phyloP scores from a whole-genome alignment of 2,329 filamentous ascomycete genomes.

The Arthrocladium fulminans region DNA sequence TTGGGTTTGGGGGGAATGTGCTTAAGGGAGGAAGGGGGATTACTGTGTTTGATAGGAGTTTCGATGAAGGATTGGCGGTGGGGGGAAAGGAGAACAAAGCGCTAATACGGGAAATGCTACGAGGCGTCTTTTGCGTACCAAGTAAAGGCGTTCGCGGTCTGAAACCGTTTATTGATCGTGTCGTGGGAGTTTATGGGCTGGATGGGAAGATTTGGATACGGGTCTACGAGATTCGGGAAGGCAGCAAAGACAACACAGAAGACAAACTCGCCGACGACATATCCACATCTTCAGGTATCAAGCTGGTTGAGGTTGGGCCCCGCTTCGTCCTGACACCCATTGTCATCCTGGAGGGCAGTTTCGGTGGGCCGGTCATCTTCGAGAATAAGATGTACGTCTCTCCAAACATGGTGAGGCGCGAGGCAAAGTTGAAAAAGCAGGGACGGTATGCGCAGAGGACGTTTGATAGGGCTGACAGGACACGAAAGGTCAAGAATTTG shows the following conservation, averaged over 20 bases:
- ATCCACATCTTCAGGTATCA: constrained; percentile 41
- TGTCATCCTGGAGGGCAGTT: constrained; percentile 87
- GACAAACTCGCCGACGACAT: constrained; percentile 33
- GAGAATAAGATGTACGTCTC: constrained; percentile 97
- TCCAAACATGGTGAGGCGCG: constrained; percentile 85
- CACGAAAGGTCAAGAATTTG: constrained; percentile 65
- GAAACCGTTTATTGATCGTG: constrained; percentile 93
- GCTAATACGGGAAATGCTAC: constrained; percentile 72
- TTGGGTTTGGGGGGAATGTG: constrained; percentile 95
- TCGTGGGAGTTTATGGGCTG: constrained; percentile 83
- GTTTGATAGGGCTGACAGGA: constrained; percentile 63
- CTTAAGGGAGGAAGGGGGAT: constrained; percentile 86
- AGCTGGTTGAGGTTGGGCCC: constrained; percentile 85
- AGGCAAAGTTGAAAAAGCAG: constrained; percentile 67
- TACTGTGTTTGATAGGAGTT: constrained; percentile 81
- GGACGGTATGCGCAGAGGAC: constrained; percentile 66
- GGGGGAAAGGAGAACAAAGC: constrained; percentile 37
- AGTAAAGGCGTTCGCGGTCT: constrained; percentile 70
- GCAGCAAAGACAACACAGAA: constrained; percentile 35
- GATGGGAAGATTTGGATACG: constrained; percentile 95
- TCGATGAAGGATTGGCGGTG: constrained; percentile 60
- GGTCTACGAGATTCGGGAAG: constrained; percentile 83
- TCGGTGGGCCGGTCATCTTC: constrained; percentile 93
- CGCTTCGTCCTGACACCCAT: constrained; percentile 90
- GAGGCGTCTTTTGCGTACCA: constrained; percentile 85